Evolutionary conservation across 306 rosid species (phyloP).

Genomic region (Trifolium dubium): DNA sequence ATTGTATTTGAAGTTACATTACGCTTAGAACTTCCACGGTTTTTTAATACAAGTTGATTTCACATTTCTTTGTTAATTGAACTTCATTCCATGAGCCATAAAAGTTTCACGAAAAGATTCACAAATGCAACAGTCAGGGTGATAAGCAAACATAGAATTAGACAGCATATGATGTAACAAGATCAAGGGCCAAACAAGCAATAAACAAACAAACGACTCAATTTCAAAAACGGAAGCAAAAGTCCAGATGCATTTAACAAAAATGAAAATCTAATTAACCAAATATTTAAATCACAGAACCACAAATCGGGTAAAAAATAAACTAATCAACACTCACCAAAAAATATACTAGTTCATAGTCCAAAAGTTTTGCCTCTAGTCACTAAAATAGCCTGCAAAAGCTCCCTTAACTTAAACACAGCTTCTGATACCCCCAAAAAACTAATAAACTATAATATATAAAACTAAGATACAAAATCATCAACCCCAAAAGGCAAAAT

Average conservation of each 20-base stretch:
- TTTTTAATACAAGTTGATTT: conserved; percentile 8
- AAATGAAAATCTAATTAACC: conserved; percentile 13
- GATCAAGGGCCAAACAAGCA: conserved; percentile 17
- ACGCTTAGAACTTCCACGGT: conserved; percentile 27
- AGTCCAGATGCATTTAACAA: conserved; percentile 3
- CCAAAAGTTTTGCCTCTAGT: conserved; percentile 3
- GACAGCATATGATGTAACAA: neutral
- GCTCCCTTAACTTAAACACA: conserved; percentile 23
- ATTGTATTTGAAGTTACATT: neutral
- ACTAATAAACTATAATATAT: too few species aligned
- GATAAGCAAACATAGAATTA: conserved; percentile 7
- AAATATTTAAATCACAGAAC: too few species aligned
- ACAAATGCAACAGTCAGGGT: neutral
- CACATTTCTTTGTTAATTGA: conserved; percentile 1
- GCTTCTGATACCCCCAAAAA: conserved; percentile 11
- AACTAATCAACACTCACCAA: conserved; percentile 12
- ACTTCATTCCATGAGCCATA: conserved; percentile 4
- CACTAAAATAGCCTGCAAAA: conserved; percentile 20
- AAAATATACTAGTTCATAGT: neutral
- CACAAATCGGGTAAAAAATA: neutral
- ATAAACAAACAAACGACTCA: conserved; percentile 14
- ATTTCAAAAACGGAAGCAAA: neutral
- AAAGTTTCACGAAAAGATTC: neutral
- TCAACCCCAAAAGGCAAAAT: conserved; percentile 9
- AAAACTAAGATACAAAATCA: neutral